Conservation (phyloP, 2,329 filamentous ascomycete genomes). For the Alternaria dauci region DNA sequence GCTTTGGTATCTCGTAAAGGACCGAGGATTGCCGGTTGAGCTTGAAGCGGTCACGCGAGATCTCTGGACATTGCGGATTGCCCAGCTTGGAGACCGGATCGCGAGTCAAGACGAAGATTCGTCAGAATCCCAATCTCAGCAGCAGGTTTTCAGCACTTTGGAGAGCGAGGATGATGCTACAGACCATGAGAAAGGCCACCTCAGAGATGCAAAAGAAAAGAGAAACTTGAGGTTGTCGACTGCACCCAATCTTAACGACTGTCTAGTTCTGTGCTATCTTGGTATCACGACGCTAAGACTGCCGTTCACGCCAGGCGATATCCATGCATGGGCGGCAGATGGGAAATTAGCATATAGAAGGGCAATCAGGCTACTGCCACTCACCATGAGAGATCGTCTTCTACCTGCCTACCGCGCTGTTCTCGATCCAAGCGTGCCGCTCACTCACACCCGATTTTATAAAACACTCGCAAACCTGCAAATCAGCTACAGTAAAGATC, state of each 20-base stretch:
- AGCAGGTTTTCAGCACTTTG: slow-evolving; percentile 67
- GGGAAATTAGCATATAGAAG: slow-evolving; percentile 76
- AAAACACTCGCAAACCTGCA: slow-evolving; percentile 68
- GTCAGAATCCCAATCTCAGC: slow-evolving; percentile 55
- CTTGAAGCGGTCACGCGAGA: slow-evolving; percentile 82
- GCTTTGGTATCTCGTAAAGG: slow-evolving; percentile 73
- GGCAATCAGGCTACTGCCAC: slow-evolving; percentile 66
- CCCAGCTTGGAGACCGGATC: slow-evolving; percentile 61
- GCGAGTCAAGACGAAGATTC: slow-evolving; percentile 42
- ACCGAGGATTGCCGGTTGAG: slow-evolving; percentile 72
- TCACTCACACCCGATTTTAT: slow-evolving; percentile 68
- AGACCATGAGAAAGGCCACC: slow-evolving; percentile 37
- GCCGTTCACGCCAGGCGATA: slow-evolving; percentile 77
- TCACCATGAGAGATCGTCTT: slow-evolving; percentile 71
- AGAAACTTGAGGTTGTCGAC: slow-evolving; percentile 59
- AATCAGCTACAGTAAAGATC: slow-evolving; percentile 71
- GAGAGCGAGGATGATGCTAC: slow-evolving; percentile 55
- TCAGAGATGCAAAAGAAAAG: slow-evolving; percentile 36
- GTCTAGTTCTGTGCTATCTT: slow-evolving; percentile 80
- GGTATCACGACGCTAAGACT: slow-evolving; percentile 77
- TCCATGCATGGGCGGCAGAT: slow-evolving; percentile 71
- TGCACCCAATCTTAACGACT: slow-evolving; percentile 74
- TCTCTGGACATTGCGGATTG: slow-evolving; percentile 81
- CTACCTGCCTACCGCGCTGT: slow-evolving; percentile 67
- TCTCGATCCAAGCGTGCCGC: slow-evolving; percentile 62